Conservation (phyloP, 2,329 filamentous ascomycete species). For the Cladosporium sp. region DNA sequence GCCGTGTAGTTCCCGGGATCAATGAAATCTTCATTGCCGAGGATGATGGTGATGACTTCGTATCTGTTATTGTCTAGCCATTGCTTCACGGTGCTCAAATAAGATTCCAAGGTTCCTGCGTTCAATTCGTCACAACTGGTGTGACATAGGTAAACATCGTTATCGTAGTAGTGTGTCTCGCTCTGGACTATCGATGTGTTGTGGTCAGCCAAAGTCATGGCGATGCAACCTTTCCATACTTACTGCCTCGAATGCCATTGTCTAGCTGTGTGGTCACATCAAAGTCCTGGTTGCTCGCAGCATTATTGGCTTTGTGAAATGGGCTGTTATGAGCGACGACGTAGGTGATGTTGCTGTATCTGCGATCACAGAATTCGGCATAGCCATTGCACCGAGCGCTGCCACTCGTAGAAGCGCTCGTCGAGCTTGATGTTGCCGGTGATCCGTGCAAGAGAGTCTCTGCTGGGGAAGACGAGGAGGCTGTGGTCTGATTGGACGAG, state of each 20-base stretch:
- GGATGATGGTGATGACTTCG: conserved; percentile 80
- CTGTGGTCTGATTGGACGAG: not conserved
- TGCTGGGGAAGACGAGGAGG: not conserved
- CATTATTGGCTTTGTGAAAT: conserved; percentile 55
- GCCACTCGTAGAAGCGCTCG: not conserved
- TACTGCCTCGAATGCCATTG: conserved; percentile 55
- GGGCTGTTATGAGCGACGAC: conserved; percentile 63
- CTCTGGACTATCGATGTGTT: conserved; percentile 54
- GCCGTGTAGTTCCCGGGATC: conserved; percentile 59
- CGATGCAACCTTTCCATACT: not conserved
- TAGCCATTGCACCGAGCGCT: conserved; percentile 53
- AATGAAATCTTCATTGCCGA: conserved; percentile 79
- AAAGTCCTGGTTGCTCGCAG: conserved; percentile 47
- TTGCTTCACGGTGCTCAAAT: conserved; percentile 52
- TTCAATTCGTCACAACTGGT: conserved; percentile 55
- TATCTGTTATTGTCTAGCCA: conserved; percentile 70
- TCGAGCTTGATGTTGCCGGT: not conserved
- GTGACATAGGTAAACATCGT: conserved; percentile 58
- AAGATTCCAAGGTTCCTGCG: conserved; percentile 51
- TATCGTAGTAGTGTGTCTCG: conserved; percentile 47
- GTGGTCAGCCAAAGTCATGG: not conserved
- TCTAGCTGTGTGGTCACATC: conserved; percentile 56
- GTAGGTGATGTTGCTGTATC: conserved; percentile 58
- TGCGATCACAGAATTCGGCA: conserved; percentile 51
- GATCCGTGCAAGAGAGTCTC: not conserved